These are phyloP conservation scores for Acrasis kona DNA, from an alignment of 78 protist genomes.

Conservation along the genomic window DNA sequence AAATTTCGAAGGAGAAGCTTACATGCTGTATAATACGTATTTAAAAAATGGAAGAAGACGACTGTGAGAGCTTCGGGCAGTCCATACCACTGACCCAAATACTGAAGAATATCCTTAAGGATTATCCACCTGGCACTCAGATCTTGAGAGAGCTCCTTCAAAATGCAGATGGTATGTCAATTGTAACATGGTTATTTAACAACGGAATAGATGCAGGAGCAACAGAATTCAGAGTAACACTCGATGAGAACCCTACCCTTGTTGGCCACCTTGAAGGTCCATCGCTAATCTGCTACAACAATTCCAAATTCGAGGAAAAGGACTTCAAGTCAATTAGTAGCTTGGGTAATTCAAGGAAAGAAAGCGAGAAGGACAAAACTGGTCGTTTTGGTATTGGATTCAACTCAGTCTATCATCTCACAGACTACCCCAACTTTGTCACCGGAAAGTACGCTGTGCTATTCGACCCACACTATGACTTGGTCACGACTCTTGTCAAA, in stretches of 20 bases:
- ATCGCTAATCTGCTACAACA: too few relatives aligned
- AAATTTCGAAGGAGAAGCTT: too few relatives aligned
- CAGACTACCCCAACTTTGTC: slow-evolving; percentile 39
- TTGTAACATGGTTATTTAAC: too few relatives aligned
- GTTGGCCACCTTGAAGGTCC: slow-evolving; percentile 9
- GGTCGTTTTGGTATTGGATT: slow-evolving; percentile 59
- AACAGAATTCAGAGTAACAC: slow-evolving; percentile 13
- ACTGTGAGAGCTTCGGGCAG: neutral
- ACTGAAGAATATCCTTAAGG: neutral
- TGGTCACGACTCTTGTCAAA: too few relatives aligned
- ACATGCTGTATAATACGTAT: too few relatives aligned
- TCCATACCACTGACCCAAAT: neutral
- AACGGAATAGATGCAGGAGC: too few relatives aligned
- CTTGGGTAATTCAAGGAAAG: too few relatives aligned
- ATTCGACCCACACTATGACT: slow-evolving; percentile 57
- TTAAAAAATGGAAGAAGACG: too few relatives aligned
- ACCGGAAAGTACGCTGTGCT: neutral
- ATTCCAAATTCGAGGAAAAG: too few relatives aligned
- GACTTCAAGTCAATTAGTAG: too few relatives aligned
- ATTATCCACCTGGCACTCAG: neutral
- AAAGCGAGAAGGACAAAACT: too few relatives aligned
- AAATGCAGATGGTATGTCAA: slow-evolving; percentile 70
- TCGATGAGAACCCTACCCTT: too few relatives aligned
- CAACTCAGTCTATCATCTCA: slow-evolving; percentile 34
- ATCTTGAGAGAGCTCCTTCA: slow-evolving; percentile 35